Base-by-base conservation (phyloP, 202 grass and related monocot genomes). In the Bolboschoenoplectus hybrid region DNA sequence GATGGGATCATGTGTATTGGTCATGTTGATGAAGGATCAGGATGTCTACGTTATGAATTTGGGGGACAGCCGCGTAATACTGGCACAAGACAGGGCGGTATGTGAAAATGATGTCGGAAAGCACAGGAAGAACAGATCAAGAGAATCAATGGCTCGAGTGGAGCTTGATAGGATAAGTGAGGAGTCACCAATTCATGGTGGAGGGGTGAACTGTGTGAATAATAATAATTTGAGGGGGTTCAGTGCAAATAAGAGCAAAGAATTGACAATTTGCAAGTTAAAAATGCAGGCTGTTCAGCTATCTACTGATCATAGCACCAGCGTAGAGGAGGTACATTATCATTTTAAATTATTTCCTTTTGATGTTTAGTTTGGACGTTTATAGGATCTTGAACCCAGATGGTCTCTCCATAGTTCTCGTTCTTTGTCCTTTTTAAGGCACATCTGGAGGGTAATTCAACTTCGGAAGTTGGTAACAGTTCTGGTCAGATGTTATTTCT, bases 31-130 rank as follows among this genome's bases (percentile, higher is more conserved):
- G 94, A 97, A 97, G 76, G 94, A 97, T 77, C 92, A 94, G 81
- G 94, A 97, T 94, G 94, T 94, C 50, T 97, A 97, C 87, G 86
- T 97, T 67, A 97, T 97, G 90, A 97, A 97, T 84, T 89, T 97
- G 19, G 94, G 94, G 73, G 94, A 97, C 71, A 97, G 94, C 69
- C 89, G 94, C 81, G 90, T 89, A 85, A 92, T 97, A 79, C 89
- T 97, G 92, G 94, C 92, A 65, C 94, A 97, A 82, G 94, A 97
- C 67, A 91, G 87, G 53, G 60, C 39, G 19, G 84, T 64, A 81
- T 90, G 93, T 88, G 67, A 90, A 10, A 87, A 85, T 74, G 85
- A 84, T 26, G 86, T 65, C 20, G 79, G 52, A 81, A 90, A 81
- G 77, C 88, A 91, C 41, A 82, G 0, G 17, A 97, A 92, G 74